Evolutionary conservation across 176 grass and related monocot species (phyloP).

Genomic region (Pontederia paniculata): DNA sequence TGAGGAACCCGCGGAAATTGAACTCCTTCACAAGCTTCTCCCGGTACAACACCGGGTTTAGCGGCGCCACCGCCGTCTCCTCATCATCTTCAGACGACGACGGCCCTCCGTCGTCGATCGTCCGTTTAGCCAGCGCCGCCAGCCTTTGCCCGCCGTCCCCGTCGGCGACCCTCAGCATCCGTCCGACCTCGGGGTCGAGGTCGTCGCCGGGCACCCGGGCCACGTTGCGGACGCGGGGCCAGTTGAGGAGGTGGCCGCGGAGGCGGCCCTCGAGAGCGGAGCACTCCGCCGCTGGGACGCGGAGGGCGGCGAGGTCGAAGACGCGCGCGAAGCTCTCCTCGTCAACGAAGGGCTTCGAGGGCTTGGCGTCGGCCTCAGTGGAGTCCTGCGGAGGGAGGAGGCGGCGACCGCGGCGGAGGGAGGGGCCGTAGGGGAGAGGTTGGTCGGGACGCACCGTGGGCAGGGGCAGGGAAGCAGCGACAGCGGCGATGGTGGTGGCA

Average conservation of each 20-base stretch:
- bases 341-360: constrained; percentile 1
- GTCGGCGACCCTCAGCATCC: constrained; percentile 15
- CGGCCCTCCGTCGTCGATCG: background rate
- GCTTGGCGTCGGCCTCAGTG: background rate
- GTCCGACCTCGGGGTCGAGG: constrained; percentile 23
- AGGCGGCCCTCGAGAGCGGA: constrained; percentile 65
- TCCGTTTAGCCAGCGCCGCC: background rate
- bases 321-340: constrained; percentile 32
- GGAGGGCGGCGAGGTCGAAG: constrained; percentile 67
- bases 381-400: background rate
- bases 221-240: constrained; percentile 71
- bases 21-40: constrained; percentile 73
- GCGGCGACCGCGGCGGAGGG: constrained; percentile 36
- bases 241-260: constrained; percentile 91
- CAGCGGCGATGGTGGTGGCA: background rate
- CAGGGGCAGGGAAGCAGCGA: constrained; percentile 1
- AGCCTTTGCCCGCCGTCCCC: constrained; percentile 16
- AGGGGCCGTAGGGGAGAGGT: constrained; percentile 39
- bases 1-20: constrained; percentile 58
- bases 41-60: constrained; percentile 40
- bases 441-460: background rate
- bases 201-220: constrained; percentile 53
- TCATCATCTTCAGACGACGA: background rate
- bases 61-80: constrained; percentile 6
- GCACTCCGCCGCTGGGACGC: constrained; percentile 64